Evolutionary conservation across 2,329 filamentous ascomycete genomes (phyloP).

Genomic region (Penicillium sp.): DNA sequence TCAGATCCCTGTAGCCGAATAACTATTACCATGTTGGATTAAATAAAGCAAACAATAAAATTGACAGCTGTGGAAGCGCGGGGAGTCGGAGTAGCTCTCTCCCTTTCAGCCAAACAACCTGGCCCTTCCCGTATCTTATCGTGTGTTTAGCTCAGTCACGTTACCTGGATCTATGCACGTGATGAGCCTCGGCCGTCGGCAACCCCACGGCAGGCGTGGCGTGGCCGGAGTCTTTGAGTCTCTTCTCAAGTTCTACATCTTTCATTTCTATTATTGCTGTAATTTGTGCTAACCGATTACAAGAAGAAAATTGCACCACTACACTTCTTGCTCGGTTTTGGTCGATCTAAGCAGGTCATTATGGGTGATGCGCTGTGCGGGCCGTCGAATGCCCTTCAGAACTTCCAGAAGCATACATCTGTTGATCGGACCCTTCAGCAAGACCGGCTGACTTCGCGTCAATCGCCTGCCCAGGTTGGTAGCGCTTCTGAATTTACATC

Average conservation of each 20-base stretch:
- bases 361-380: constrained; percentile 71
- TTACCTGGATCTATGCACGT: constrained; percentile 17
- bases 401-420: constrained; percentile 66
- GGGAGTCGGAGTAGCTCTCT: constrained; percentile 10
- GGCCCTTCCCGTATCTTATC: constrained; percentile 28
- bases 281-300: not conserved
- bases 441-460: constrained; percentile 60
- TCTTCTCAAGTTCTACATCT: not conserved
- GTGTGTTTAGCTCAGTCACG: constrained; percentile 9
- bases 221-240: not conserved
- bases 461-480: constrained; percentile 51
- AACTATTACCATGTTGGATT: constrained; percentile 23
- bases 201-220: constrained; percentile 15
- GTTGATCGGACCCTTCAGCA: constrained; percentile 70
- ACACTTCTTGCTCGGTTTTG: not conserved
- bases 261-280: not conserved
- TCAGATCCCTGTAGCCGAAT: not conserved
- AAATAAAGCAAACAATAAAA: constrained; percentile 7
- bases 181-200: constrained; percentile 20
- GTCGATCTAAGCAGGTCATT: constrained; percentile 18
- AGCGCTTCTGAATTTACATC: accelerated
- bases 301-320: not conserved
- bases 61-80: constrained; percentile 9
- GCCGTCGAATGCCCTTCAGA: constrained; percentile 71
- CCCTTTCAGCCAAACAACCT: constrained; percentile 23